Percentiles rank a stretch among this genome's conserved stretches.
These are phyloP conservation scores for Turritis glabra DNA, from an alignment of 345 rosid genomes.

Conservation along the genomic window DNA sequence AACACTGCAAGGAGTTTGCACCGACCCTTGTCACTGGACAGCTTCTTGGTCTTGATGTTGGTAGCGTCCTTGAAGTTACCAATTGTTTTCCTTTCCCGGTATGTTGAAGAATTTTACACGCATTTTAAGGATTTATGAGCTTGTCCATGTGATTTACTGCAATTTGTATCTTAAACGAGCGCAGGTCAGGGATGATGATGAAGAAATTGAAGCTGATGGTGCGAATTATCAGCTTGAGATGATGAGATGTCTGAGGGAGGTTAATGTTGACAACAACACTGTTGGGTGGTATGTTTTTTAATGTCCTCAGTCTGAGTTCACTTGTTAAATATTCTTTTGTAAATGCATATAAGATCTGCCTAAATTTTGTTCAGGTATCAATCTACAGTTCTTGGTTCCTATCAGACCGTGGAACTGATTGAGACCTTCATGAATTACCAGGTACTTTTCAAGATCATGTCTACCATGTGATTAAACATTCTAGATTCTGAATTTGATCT, in stretches of 20 bases:
- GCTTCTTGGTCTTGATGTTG: constrained; percentile 98
- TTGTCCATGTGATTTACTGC: not conserved
- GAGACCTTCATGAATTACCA: constrained; percentile 99
- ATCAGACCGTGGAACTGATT: constrained; percentile 90
- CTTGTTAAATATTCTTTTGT: not conserved
- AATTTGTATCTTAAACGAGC: not conserved
- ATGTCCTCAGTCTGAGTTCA: not conserved
- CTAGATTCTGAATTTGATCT: not conserved
- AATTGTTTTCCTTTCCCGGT: constrained; percentile 99
- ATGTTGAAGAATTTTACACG: constrained; percentile 5
- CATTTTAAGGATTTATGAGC: not conserved
- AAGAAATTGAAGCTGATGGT: constrained; percentile 98
- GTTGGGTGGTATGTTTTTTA: constrained; percentile 77
- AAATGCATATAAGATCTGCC: not conserved
- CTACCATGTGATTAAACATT: not conserved
- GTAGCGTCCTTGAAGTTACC: constrained; percentile 97
- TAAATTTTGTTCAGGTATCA: constrained; percentile 69
- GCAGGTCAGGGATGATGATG: constrained; percentile 88
- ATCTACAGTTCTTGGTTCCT: constrained; percentile 87
- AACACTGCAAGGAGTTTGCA: constrained; percentile 96
- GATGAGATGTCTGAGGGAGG: constrained; percentile 99
- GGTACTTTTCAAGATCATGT: constrained; percentile 45
- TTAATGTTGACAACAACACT: constrained; percentile 96
- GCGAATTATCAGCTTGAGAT: constrained; percentile 99
- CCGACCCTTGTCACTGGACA: constrained; percentile 97